Conservation (phyloP, 805 yeast genomes). For the Starmerella sp. region DNA sequence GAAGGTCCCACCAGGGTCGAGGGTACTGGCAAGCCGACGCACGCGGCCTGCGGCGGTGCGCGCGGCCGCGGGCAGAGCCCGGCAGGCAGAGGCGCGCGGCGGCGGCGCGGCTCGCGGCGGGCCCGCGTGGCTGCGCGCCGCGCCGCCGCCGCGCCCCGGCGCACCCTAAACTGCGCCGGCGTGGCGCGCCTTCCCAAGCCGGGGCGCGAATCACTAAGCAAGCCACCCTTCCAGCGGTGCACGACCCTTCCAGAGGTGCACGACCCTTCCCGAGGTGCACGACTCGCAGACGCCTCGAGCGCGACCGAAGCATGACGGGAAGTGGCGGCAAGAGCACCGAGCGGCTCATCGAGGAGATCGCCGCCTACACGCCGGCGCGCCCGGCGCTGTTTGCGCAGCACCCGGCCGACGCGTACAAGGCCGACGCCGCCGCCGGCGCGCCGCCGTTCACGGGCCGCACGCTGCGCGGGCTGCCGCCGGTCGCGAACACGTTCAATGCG, state of each 20-base stretch:
- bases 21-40: neutral
- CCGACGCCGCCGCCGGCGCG: neutral
- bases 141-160: neutral
- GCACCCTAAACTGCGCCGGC: neutral
- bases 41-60: neutral
- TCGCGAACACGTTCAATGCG: conserved; percentile 7
- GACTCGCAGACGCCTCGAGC: neutral
- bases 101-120: too few relatives aligned
- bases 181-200: neutral
- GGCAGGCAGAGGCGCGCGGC: too few relatives aligned
- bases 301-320: conserved; percentile 3
- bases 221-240: neutral
- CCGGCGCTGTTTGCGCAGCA: conserved; percentile 8
- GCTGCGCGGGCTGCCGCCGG: conserved; percentile 1
- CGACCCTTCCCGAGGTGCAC: neutral
- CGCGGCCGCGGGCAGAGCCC: too few relatives aligned
- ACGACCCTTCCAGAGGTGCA: too few relatives aligned
- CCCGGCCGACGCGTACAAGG: conserved; percentile 13
- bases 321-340: conserved; percentile 18
- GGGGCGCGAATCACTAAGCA: neutral
- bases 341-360: conserved; percentile 27
- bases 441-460: conserved; percentile 8
- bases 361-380: conserved; percentile 19
- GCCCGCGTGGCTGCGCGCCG: too few relatives aligned
- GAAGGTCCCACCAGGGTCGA: neutral